A percentile compares a stretch with the other conserved stretches of the same genome.
Evolutionary conservation across 306 rosid genomes (phyloP).

Genomic region (Vigna nakashimae): DNA sequence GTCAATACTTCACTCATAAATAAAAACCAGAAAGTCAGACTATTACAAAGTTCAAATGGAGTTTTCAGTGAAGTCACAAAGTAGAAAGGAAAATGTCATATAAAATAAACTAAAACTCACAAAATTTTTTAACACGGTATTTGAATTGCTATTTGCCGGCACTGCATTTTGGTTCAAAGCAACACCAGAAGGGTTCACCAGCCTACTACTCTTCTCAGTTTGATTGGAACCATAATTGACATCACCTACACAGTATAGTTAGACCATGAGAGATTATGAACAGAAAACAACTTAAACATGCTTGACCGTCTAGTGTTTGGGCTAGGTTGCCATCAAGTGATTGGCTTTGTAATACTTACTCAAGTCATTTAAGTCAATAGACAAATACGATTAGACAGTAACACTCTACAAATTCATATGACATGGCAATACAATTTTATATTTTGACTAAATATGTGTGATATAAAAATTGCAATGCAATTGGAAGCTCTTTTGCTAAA

Average conservation of each 20-base stretch:
- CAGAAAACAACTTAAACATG: slow-evolving; percentile 34
- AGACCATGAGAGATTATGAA: slow-evolving; percentile 31
- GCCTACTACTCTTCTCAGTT: slow-evolving; percentile 57
- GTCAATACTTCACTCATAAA: slow-evolving; percentile 2
- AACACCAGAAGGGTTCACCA: slow-evolving; percentile 45
- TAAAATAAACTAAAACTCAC: slow-evolving; percentile 59
- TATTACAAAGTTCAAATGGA: slow-evolving; percentile 12
- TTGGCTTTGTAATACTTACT: slow-evolving; percentile 3
- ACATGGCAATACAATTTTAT: slow-evolving; percentile 32
- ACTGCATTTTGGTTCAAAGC: slow-evolving; percentile 48
- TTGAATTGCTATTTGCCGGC: slow-evolving; percentile 56
- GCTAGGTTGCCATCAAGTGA: slow-evolving; percentile 32
- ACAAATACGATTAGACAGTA: slow-evolving; percentile 13
- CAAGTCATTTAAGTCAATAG: slow-evolving; percentile 9
- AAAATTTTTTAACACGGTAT: slow-evolving; percentile 44
- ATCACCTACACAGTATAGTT: slow-evolving; percentile 60
- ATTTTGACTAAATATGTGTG: not conserved
- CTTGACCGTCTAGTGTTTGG: slow-evolving; percentile 3
- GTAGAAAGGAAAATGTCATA: slow-evolving; percentile 30
- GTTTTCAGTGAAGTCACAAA: slow-evolving; percentile 17
- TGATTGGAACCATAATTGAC: slow-evolving; percentile 49
- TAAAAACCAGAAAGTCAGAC: not conserved
- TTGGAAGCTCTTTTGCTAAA: slow-evolving; percentile 33
- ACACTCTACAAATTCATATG: not conserved
- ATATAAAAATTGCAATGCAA: slow-evolving; percentile 28